Base-by-base conservation (phyloP, 1,284 basidiomycete genomes). In the Apiotrichum gamsii region DNA sequence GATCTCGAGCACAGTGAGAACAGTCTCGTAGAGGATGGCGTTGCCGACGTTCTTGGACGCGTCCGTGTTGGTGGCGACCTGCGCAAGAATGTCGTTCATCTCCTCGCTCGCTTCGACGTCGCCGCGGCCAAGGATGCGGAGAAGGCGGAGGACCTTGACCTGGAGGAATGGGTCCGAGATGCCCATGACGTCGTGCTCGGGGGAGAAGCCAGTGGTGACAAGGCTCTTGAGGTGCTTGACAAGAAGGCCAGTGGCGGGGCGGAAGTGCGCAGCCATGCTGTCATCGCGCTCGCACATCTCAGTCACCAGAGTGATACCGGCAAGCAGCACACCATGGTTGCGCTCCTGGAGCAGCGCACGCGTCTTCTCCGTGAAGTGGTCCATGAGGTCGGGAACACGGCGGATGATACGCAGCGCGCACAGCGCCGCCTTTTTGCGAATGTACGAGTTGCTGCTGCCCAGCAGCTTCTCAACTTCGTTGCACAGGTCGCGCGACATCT, bases 101-200 rank as follows among this genome's bases (percentile, higher is more conserved):
- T 83, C 80, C 64, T 98, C 94, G 61, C 88, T 94, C 3, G 94
- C 88, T 61, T 84, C 82, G 38, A 77, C 79, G 63, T 96, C 88
- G 2, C 85, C 87, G 61, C 78, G 84, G 8, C 94, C 95, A 8
- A 98, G 80, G 25, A 97, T 67, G 25, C 93, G 82, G 34, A 99
- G 76, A 21, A 99, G 75, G n/a, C 90, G 84, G n/a, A 99, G 76
- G 36, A 96, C 84, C 74, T 98, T 98, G 64, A 94, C 86, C 74
- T 98, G 94, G 14, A 99, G 77, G 79, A 98, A 98, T 2, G 95
- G 95, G 71, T 99, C 95, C 20, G 94, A 97, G 70, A 98, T 94
- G 24, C 95, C 95, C 23, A 90, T 90, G n/a, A 99, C 95, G 62
- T 99, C 95, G 66, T 98, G 95, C 70, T 99, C 95, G 19, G 95